Conservation (phyloP, 176 grass and related monocot species). For the Carex parvula region DNA sequence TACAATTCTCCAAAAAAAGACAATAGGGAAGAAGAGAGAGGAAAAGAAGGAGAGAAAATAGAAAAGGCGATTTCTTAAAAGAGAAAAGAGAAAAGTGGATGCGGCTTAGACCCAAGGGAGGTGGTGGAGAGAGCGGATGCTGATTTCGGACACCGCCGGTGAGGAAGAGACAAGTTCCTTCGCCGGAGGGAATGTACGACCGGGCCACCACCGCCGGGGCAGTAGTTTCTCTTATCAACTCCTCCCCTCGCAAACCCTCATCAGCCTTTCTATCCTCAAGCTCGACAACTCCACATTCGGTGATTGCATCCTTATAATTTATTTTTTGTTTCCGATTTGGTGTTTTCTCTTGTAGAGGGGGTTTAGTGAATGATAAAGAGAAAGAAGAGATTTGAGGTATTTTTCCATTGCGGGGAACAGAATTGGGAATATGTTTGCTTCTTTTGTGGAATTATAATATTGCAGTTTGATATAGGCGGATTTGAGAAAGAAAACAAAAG, state of each 20-base stretch:
- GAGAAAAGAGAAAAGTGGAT: background rate
- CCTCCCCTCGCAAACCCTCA: conserved; percentile 40
- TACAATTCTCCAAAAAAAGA: background rate
- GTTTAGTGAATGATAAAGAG: background rate
- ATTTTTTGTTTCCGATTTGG: background rate
- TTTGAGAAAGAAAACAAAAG: background rate
- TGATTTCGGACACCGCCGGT: conserved; percentile 13
- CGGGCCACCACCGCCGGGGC: conserved; percentile 25
- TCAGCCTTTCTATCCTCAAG: conserved; percentile 74
- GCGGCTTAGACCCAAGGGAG: background rate
- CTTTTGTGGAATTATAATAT: background rate
- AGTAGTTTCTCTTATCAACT: conserved; percentile 63
- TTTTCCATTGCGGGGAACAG: background rate
- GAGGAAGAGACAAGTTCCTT: conserved; percentile 39
- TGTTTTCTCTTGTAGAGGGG: background rate
- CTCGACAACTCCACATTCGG: conserved; percentile 81
- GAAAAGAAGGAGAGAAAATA: background rate
- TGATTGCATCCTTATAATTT: background rate
- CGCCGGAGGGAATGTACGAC: background rate
- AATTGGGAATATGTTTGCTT: background rate
- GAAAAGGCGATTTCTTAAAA: background rate
- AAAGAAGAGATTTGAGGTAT: background rate
- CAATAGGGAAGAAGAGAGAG: background rate
- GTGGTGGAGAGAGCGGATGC: conserved; percentile 15
- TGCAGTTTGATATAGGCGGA: background rate